These are phyloP conservation scores for Phytophthora chlamydospora DNA, from an alignment of 352 stramenopile genomes.

Conservation along the genomic window DNA sequence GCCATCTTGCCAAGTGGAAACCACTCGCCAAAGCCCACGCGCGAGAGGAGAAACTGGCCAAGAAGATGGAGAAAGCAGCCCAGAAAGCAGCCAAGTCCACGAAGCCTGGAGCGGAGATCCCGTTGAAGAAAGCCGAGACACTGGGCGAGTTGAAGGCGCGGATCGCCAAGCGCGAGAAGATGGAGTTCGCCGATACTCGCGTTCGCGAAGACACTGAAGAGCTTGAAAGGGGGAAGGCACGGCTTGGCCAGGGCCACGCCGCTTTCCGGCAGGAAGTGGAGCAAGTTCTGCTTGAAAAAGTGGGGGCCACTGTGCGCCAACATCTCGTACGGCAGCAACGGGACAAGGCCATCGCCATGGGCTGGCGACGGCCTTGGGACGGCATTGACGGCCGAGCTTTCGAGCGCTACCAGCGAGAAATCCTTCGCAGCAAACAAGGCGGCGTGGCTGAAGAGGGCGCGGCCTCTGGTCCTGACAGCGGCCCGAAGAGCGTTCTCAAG, in stretches of 20 bases:
- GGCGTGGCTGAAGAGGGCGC: conserved; percentile 24
- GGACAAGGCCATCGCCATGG: conserved; percentile 62
- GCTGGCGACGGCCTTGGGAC: conserved; percentile 71
- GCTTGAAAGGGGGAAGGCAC: conserved; percentile 44
- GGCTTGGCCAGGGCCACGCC: conserved; percentile 56
- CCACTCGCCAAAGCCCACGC: conserved; percentile 22
- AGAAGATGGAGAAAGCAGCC: conserved; percentile 24
- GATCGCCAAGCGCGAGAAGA: conserved; percentile 41
- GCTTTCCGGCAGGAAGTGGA: conserved; percentile 72
- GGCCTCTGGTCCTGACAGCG: conserved; percentile 13
- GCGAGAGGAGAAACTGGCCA: conserved; percentile 26
- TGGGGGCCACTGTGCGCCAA: conserved; percentile 53
- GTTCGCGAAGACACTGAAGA: conserved; percentile 50
- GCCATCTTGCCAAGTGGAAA: conserved; percentile 36
- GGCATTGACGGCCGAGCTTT: conserved; percentile 66
- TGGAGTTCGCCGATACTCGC: conserved; percentile 45
- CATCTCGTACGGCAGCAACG: conserved; percentile 70
- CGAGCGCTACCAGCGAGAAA: conserved; percentile 55
- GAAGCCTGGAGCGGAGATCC: conserved; percentile 1
- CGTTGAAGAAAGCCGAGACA: conserved; percentile 24
- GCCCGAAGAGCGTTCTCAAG: conserved; percentile 13
- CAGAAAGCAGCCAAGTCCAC: conserved; percentile 25
- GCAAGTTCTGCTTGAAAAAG: conserved; percentile 52
- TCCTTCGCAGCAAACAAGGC: conserved; percentile 45
- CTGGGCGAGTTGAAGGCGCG: conserved; percentile 45